phyloP scores from a whole-genome alignment of 345 rosid species.

The Salix suchowensis region DNA sequence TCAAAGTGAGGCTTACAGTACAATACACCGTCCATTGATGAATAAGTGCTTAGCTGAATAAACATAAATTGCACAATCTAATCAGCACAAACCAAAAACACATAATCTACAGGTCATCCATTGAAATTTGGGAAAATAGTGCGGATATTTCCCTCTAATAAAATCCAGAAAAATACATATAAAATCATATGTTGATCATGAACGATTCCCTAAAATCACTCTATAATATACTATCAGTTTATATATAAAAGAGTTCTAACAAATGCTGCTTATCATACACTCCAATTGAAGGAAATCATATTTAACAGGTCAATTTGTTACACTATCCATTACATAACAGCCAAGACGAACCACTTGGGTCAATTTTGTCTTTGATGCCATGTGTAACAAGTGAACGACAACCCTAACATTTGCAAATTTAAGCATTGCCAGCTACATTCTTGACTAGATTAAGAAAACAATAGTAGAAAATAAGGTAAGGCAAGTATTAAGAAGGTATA shows the following conservation, averaged over 20 bases:
- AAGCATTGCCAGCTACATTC: neutral
- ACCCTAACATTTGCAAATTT: neutral
- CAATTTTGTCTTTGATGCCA: neutral
- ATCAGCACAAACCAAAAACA: constrained; percentile 7
- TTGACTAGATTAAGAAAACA: neutral
- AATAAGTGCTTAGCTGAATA: constrained; percentile 80
- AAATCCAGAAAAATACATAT: neutral
- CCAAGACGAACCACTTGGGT: neutral
- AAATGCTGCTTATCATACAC: neutral
- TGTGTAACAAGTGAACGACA: neutral
- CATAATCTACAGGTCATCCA: neutral
- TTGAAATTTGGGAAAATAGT: neutral
- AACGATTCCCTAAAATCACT: neutral
- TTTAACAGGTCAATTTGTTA: neutral
- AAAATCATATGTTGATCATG: neutral
- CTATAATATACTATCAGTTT: neutral
- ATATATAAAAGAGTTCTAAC: neutral
- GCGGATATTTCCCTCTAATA: neutral
- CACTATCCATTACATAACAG: neutral
- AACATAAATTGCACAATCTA: constrained; percentile 16
- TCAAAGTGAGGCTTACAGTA: constrained; percentile 97
- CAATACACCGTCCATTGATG: constrained; percentile 96
- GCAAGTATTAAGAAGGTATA: neutral
- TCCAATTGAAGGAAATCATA: neutral
- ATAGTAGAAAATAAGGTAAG: neutral